Base-by-base conservation (phyloP, 129 eudicot genomes). In the Tanacetum coccineum region DNA sequence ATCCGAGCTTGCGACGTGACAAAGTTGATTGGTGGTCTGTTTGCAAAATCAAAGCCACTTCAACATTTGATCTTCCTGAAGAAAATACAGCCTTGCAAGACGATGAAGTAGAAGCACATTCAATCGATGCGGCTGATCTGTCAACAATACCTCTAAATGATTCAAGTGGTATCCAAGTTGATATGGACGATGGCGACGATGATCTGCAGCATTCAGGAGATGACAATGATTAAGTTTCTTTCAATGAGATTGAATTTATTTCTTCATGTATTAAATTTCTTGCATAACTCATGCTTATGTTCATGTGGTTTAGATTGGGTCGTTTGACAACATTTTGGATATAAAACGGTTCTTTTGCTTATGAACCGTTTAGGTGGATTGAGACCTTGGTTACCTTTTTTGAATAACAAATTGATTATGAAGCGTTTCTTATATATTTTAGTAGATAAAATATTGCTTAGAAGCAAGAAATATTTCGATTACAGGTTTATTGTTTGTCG, bases 131-230 rank as follows among this genome's bases (percentile, higher is more conserved):
- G n/a, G 60, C 3, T 19, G 60, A 55, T 55, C 60, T 18, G n/a
- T 9, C 21, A 55, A 5, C 32, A 55, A 55, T 13, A 18, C 28
- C 30, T 1, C 26, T 55, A 3, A 55, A 18, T 58, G 63, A 58
- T 58, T 18, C 63, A 22, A 25, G 45, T 26, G 63, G 63, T 28
- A 15, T 13, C 13, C 19, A 9, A 9, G 17, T 58, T 58, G 44
- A 58, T 58, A 58, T 58, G n/a, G 63, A 58, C 28, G 63, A 28
- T 58, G 63, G 63, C 19, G 18, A 58, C 25, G 63, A 58, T 25
- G 42, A 58, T 58, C 42, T 19, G 5, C 4, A 25, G 5, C 4
- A 25, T 4, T 58, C 14, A 10, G 63, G 30, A 22, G 14, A 25
- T 22, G 63, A 58, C 0, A 42, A 22, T 6, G 63, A 58, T 22